Base-by-base conservation (phyloP, 164 flowering plant species). In the Sedum album region DNA sequence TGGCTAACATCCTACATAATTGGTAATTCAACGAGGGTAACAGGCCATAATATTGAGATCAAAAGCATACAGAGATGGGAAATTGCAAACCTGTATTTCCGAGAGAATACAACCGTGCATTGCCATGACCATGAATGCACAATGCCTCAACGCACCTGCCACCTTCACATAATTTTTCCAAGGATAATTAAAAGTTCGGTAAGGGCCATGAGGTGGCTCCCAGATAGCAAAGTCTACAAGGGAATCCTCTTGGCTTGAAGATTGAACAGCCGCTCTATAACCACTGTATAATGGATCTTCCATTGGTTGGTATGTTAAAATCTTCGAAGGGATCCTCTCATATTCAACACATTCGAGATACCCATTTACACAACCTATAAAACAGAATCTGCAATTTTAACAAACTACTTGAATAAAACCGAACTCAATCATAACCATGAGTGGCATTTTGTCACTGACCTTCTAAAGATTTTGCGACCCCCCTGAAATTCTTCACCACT, bases 151-250 rank as follows among this genome's bases (percentile, higher is more conserved):
- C 10, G 98, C 89, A 68, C 93, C 93, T 46, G 93, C 84, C 10
- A 91, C 78, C 79, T 79, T 86, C 35, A 86, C 85, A 68, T 87
- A 93, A 76, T 71, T 78, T 71, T 70, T 81, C 97, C 98, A 93
- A 9, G 97, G 98, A 83, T 93, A 88, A 5, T 71, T 75, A 31
- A 83, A 76, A 70, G 63, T 74, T 75, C 71, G 85, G 69, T 87
- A 93, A 69, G 78, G 95, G 23, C 98, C 97, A 72, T 93, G 98
- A 31, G 97, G 96, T 21, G 97, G 98, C 73, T 93, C 98, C 95
- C 96, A 93, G 31, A 78, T 61, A 1, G 97, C 97, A 76, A 91
- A 93, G 21, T 77, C 83, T 55, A 86, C 93, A 86, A 88, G 73
- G 66, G 85, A 67, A 4, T 88, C 89, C 74, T 88, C 93, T 79